These are phyloP conservation scores for Heimioporus sp. DNA, from an alignment of 768 basidiomycete genomes.

Conservation along the genomic window DNA sequence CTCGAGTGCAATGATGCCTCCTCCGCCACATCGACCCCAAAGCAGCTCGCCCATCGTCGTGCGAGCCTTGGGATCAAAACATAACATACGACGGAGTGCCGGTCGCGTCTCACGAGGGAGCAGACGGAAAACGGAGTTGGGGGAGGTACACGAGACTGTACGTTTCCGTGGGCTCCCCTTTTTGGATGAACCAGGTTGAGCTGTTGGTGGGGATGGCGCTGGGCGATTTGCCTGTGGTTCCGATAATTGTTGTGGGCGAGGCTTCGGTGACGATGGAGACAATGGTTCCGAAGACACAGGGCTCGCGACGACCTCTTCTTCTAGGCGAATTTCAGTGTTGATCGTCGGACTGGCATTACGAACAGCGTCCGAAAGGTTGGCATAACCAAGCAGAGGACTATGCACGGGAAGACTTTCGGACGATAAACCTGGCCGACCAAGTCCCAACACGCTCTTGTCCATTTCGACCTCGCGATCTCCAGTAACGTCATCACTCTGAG, in stretches of 20 bases:
- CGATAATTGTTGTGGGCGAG: constrained; percentile 8
- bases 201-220: constrained; percentile 19
- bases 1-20: constrained; percentile 54
- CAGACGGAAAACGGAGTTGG: constrained; percentile 92
- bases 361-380: not conserved
- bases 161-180: constrained; percentile 31
- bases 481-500: not conserved
- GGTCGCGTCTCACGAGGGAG: constrained; percentile 91
- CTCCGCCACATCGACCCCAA: constrained; percentile 73
- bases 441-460: constrained; percentile 73
- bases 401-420: constrained; percentile 61
- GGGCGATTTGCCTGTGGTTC: constrained; percentile 25
- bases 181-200: constrained; percentile 35
- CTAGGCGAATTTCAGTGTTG: not conserved
- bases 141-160: constrained; percentile 24
- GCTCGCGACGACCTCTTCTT: not conserved
- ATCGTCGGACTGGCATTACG: constrained; percentile 2
- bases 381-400: constrained; percentile 4
- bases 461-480: constrained; percentile 36
- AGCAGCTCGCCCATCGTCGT: constrained; percentile 93
- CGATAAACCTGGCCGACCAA: constrained; percentile 73
- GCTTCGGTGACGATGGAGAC: constrained; percentile 5
- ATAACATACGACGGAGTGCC: constrained; percentile 91
- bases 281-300: constrained; percentile 3
- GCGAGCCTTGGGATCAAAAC: constrained; percentile 82